Evolutionary conservation across 1,284 basidiomycete genomes (phyloP).

Genomic region (Pseudomicrostroma phylloplanum): DNA sequence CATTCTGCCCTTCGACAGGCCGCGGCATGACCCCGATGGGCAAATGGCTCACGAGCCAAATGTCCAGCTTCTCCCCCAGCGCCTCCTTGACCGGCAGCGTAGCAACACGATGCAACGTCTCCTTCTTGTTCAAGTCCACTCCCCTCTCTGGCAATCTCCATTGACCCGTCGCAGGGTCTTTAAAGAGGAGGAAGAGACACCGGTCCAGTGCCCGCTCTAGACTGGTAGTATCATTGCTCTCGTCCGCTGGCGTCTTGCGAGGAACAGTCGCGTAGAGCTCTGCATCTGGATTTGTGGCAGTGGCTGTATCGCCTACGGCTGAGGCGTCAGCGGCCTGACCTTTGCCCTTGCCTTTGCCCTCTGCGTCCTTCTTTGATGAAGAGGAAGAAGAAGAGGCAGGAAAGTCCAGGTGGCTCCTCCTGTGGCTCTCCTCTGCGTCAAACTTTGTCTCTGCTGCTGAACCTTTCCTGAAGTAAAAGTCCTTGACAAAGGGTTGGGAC

Average conservation of each 20-base stretch:
- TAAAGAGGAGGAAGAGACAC: slow-evolving; percentile 77
- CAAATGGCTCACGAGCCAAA: slow-evolving; percentile 44
- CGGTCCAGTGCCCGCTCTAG: slow-evolving; percentile 74
- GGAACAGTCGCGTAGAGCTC: slow-evolving; percentile 58
- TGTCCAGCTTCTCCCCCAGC: slow-evolving; percentile 40
- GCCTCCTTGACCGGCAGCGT: slow-evolving; percentile 23
- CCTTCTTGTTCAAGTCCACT: neutral
- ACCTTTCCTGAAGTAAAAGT: slow-evolving; percentile 93
- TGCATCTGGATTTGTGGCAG: slow-evolving; percentile 50
- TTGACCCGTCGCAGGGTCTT: slow-evolving; percentile 54
- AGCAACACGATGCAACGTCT: slow-evolving; percentile 20
- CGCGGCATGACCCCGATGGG: slow-evolving; percentile 32
- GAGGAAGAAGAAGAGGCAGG: neutral
- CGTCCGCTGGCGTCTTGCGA: slow-evolving; percentile 60
- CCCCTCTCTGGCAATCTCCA: slow-evolving; percentile 18
- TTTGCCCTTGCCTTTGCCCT: slow-evolving; percentile 12
- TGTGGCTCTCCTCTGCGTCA: slow-evolving; percentile 55
- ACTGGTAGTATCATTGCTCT: slow-evolving; percentile 61
- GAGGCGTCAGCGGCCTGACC: no score
- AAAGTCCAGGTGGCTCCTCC: slow-evolving; percentile 16
- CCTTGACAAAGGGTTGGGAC: slow-evolving; percentile 77
- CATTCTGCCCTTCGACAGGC: neutral
- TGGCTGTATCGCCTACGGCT: neutral
- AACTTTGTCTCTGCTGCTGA: slow-evolving; percentile 79
- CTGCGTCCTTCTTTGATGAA: neutral